Evolutionary conservation across 2,329 filamentous ascomycete genomes (phyloP).

Genomic region (Hypoxylon sp.): DNA sequence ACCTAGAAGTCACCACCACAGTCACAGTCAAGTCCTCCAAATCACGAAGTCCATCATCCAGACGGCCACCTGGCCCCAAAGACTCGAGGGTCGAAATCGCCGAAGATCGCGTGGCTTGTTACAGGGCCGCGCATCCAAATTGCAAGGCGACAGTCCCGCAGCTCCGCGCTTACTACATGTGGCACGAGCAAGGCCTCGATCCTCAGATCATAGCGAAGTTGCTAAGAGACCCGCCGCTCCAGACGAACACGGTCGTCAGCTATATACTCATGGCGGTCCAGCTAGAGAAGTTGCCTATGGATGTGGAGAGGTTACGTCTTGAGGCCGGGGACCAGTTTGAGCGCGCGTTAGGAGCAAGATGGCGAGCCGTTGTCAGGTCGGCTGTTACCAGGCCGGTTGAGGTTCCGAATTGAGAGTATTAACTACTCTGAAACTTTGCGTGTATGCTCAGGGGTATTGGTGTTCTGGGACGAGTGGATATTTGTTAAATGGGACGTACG

Average conservation of each 20-base stretch:
- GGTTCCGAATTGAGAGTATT: neutral
- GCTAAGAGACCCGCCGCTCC: slow-evolving; percentile 72
- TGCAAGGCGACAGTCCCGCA: slow-evolving; percentile 45
- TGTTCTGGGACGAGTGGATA: neutral
- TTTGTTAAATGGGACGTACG: neutral
- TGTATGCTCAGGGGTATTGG: neutral
- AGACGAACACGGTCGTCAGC: slow-evolving; percentile 65
- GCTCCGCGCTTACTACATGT: slow-evolving; percentile 74
- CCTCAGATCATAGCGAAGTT: slow-evolving; percentile 65
- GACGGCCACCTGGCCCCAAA: slow-evolving; percentile 38
- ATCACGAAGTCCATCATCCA: slow-evolving; percentile 3
- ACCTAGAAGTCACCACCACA: slow-evolving; percentile 14
- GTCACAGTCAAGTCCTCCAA: slow-evolving; percentile 1
- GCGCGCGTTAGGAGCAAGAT: slow-evolving; percentile 4
- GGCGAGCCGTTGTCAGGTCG: slow-evolving; percentile 3
- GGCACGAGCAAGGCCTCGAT: slow-evolving; percentile 67
- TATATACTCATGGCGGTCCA: slow-evolving; percentile 72
- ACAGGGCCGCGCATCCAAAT: slow-evolving; percentile 52
- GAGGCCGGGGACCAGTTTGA: slow-evolving; percentile 58
- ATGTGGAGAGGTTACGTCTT: slow-evolving; percentile 59
- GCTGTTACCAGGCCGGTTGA: slow-evolving; percentile 5
- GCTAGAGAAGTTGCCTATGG: slow-evolving; percentile 64
- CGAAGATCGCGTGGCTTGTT: slow-evolving; percentile 56
- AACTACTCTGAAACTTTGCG: neutral
- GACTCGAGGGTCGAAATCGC: slow-evolving; percentile 62